These are phyloP conservation scores for Colletotrichum sp. DNA, from an alignment of 2,329 filamentous ascomycete species.

Conservation along the genomic window DNA sequence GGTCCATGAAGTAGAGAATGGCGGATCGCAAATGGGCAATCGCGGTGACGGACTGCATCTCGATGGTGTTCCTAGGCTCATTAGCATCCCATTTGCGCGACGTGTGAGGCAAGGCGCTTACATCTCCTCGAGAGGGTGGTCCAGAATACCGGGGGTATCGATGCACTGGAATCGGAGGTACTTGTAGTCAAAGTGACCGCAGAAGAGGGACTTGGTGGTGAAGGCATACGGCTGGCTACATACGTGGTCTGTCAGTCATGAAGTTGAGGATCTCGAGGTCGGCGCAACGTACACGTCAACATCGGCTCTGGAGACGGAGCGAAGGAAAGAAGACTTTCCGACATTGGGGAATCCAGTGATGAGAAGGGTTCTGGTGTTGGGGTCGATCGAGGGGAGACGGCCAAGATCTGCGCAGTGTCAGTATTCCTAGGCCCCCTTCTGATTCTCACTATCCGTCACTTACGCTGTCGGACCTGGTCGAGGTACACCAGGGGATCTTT, in stretches of 20 bases:
- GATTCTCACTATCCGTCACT: conserved; percentile 39
- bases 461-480: conserved; percentile 50
- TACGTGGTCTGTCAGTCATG: conserved; percentile 69
- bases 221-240: conserved; percentile 99
- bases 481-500: conserved; percentile 74
- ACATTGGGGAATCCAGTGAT: conserved; percentile 99
- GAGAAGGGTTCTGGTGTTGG: conserved; percentile 92
- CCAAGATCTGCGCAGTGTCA: conserved; percentile 72
- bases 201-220: conserved; percentile 96
- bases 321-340: conserved; percentile 95
- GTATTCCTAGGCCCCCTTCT: background rate
- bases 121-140: conserved; percentile 94
- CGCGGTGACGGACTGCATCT: conserved; percentile 98
- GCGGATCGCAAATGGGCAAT: conserved; percentile 96
- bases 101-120: background rate
- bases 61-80: conserved; percentile 81
- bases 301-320: conserved; percentile 41
- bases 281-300: conserved; percentile 3
- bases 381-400: conserved; percentile 97
- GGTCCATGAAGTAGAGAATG: conserved; percentile 97
- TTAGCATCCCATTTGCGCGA: background rate
- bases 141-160: conserved; percentile 97
- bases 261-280: too few relatives aligned
- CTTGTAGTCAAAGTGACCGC: conserved; percentile 98
- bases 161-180: conserved; percentile 90